Base-by-base conservation (phyloP, 176 grass and related monocot genomes). In the Rhynchospora pubera region DNA sequence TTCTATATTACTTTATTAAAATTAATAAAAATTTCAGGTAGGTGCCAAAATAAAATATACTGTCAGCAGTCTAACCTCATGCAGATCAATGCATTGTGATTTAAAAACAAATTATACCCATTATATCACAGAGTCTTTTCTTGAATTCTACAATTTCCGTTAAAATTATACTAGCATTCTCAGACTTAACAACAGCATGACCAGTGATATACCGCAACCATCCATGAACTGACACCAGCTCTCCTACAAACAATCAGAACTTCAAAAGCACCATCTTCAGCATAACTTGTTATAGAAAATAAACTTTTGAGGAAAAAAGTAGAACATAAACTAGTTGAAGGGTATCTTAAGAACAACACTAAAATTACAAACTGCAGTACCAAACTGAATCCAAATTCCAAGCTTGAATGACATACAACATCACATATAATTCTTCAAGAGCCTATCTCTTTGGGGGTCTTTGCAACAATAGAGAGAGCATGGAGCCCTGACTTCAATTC, bases 381-480 rank as follows among this genome's bases (percentile, higher is more conserved):
- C 19, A 77, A 78, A 52, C 32, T 16, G 14, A 43, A 62, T 45
- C 34, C 23, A 59, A 62, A 45, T 43, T 43, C 13, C 2, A 42
- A 44, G 9, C 5, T 62, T 28, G 61, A 79, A 44, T 62, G 39
- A 57, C 28, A 79, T 21, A n/a, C 47, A 52, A 57, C 9, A 79
- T 44, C 21, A 53, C 15, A 62, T 43, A 12, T 64, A 30, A 15
- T 66, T 82, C 32, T 75, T 89, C 72, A 94, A 9, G 87, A 77
- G 69, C 75, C 84, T 15, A 70, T 87, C 59, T 98, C 96, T 56
- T 84, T 85, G 6, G 92, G 92, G 32, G 92, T 93, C 92, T 95
- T 98, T 61, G 92, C 96, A 71, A 90, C 91, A 79, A 98, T 95
- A 82, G 90, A 98, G 84, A 98, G 83, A 86, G 92, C 92, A 93